Base-by-base conservation (phyloP, 768 basidiomycete species). In the Tulasnella sp. region DNA sequence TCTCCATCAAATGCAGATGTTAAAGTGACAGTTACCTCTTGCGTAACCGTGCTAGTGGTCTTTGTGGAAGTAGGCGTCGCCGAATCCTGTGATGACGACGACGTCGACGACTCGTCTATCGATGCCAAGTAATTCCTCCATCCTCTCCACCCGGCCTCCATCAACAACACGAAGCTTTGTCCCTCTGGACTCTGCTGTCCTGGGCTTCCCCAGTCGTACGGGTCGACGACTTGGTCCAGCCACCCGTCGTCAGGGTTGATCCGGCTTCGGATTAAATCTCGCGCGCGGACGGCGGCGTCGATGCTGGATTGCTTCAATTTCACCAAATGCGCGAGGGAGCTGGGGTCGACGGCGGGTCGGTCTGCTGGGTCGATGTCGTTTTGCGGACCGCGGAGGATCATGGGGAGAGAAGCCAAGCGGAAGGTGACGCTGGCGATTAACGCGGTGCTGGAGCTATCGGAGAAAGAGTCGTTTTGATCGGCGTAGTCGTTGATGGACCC, bases 141-240 rank as follows among this genome's bases (percentile, higher is more conserved):
- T 20, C 39, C 73, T 46, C 73, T 74, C 73, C 73, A 74, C 2
- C 39, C 73, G 18, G 40, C 46, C 40, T 74, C 73, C 73, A 74
- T 74, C 73, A 74, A 48, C n/a, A 74, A 18, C 39, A 92, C 88
- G 83, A 96, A 96, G 6, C 92, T 92, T 84, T 96, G 87, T 0
- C 87, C 90, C 83, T 96, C 95, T 1, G 94, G 88, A 79, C 91
- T 92, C 29, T 88, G 91, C 91, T 79, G 2, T 37, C 26, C 67
- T 37, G 70, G 88, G 77, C 1, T 80, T 11, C 0, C 85, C 81
- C 86, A 90, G 2, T 85, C 82, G 75, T 91, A 82, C 0, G 95
- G 94, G 81, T 96, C 86, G 3, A 92, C 92, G n/a, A 95, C 93
- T 7, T 92, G 92, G 7, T 85, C 86, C 32, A 94, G 83, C 90